Base-by-base conservation (phyloP, 2,329 filamentous ascomycete species). In the Leptodontidium sp. region DNA sequence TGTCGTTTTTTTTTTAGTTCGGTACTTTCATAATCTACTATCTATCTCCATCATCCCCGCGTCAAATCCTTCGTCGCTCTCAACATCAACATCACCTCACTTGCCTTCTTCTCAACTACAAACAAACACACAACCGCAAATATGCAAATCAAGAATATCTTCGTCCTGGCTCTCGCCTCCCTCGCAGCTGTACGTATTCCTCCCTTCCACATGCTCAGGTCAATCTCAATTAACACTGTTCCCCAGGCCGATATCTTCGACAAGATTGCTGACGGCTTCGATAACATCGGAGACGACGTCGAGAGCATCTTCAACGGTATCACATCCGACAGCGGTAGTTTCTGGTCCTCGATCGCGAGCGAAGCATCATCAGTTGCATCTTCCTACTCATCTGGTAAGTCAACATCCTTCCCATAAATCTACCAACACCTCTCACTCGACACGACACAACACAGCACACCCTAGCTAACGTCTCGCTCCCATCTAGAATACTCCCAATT, bases 81-180 rank as follows among this genome's bases (percentile, higher is more conserved):
- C 2, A 14, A 15, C 26, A 2, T 55, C 52, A 55, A 11, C 15
- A 55, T 24, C 26, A 32, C 29, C 29, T 32, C 29, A 32, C 29
- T 32, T 32, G 4, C 29, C 29, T 6, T 32, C 29, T 32, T 32
- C 32, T 29, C 9, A 9, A 35, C 12, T 2, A 35, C 26, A 55
- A 40, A 40, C 38, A 55, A 55, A 7, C 14, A 55, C 4, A 35
- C 26, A 15, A 55, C 4, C 14, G 29, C 29, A 35, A 55, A 4
- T 12, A 55, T 55, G 52, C 52, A 55, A 29, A 55, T 55, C 29
- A 55, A 55, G 52, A 55, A 35, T 14, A 55, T 55, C 52, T 9
- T 55, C 29, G 29, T 55, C 52, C 14, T 55, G 15, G 52, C 52
- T 35, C 52, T 55, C 6, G 52, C 52, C 29, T 55, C 52, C 26